Base-by-base conservation (phyloP, 73 alveolate genomes). In the Paramecium primaurelia region DNA sequence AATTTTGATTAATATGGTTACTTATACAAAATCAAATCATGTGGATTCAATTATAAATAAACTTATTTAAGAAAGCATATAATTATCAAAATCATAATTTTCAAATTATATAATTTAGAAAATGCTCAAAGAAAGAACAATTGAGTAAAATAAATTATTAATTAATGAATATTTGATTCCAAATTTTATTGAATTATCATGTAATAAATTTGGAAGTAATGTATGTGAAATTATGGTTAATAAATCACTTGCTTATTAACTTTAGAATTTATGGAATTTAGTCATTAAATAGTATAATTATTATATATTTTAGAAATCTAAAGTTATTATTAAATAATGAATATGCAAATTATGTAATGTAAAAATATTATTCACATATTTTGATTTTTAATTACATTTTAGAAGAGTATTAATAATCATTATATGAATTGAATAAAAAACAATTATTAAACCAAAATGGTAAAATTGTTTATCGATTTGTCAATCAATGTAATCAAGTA, bases 401-500 rank as follows among this genome's bases (percentile, higher is more conserved):
- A 12, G 87, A 73, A 16, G 59, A 38, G 37, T 38, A 37, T 40
- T 37, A 34, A 34, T 34, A 34, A 37, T 40, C n/a, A 36, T 37
- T 73, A 10, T 20, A 4, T 20, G 87, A 73, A 40, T 16, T 73
- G 59, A 73, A 73, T 38, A 34, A 20, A 25, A 34, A 38, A 36
- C 59, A 73, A 9, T 22, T 36, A 37, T 73, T 73, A 37, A 73
- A 73, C 28, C 32, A 73, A n/a, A 73, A 73, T 73, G 87, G 87
- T 44, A 73, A 73, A 40, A 73, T 73, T 36, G 87, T 73, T 25
- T 40, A 2, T 73, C 59, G 60, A 32, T 36, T 34, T 73, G 87
- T 73, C 64, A 73, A 20, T 36, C 87, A 73, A 73, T 73, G 87
- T 40, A 73, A 73, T 73, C 87, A 34, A 73, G n/a, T 40, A 73